Evolutionary conservation across 768 basidiomycete genomes (phyloP).

Genomic region (Termitomyces sp.): DNA sequence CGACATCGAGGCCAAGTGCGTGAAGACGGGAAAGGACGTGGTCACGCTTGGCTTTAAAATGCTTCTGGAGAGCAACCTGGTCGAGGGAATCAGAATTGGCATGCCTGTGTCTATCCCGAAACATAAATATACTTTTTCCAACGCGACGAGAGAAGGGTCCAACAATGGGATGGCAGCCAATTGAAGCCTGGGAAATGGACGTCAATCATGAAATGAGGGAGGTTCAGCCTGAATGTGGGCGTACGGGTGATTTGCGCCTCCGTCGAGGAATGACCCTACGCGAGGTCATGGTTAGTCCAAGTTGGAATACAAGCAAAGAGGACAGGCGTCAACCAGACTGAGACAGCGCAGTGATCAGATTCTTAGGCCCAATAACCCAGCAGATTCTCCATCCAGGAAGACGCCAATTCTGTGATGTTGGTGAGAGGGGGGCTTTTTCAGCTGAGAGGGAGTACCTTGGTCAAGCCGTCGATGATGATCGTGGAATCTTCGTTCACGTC

Average conservation of each 20-base stretch:
- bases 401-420: slow-evolving; percentile 75
- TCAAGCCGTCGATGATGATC: slow-evolving; percentile 88
- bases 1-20: slow-evolving; percentile 73
- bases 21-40: slow-evolving; percentile 82
- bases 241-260: slow-evolving; percentile 91
- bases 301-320: slow-evolving; percentile 1
- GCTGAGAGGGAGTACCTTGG: slow-evolving; percentile 54
- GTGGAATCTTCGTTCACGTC: slow-evolving; percentile 85
- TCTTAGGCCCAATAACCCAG: slow-evolving; percentile 92
- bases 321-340: slow-evolving; percentile 58
- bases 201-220: not conserved
- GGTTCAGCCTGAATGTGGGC: slow-evolving; percentile 21
- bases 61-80: slow-evolving; percentile 78
- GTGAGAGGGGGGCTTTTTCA: not conserved
- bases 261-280: slow-evolving; percentile 84
- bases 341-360: slow-evolving; percentile 84
- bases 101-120: not conserved
- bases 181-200: slow-evolving; percentile 55
- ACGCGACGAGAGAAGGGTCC: slow-evolving; percentile 60
- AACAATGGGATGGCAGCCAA: slow-evolving; percentile 85
- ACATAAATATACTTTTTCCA: slow-evolving; percentile 55
- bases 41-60: slow-evolving; percentile 91
- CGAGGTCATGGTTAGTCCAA: not conserved
- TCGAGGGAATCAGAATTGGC: not conserved
- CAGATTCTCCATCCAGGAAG: slow-evolving; percentile 94